Evolutionary conservation across 495 filamentous ascomycete species (phyloP), one percentile per base, ranked within the genome.

Genomic region (Venustampulla echinocandica): DNA sequence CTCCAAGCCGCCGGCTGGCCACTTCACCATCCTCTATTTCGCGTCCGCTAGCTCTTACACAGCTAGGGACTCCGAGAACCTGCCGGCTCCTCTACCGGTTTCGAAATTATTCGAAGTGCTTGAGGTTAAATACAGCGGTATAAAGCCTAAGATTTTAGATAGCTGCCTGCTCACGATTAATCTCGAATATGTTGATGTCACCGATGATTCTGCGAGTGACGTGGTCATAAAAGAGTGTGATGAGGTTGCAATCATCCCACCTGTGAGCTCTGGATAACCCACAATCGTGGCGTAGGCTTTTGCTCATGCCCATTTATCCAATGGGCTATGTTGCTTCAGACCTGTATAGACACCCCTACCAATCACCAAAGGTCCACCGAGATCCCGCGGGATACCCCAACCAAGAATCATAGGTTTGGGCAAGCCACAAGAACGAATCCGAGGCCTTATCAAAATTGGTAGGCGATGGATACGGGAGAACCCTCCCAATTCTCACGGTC

Each of bases 181-280:
- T 50, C 66, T 93, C 28, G 76, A 88, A 21, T 98, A 97, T 66
- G 80, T 94, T 25, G 88, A 98, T 64, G 47, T 90, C 20, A 58
- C 65, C 3, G 64, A 65, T 4, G 64, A 65, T 20, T 62, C 60
- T 10, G 37, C 10, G 63, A 56, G 62, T 17, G 58, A 62, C 25
- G 56, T 64, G 4, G 61, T 81, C 34, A 86, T 98, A 49, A 58
- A 81, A 46, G 76, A 71, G 17, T 90, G 88, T 14, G 85, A 92
- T 55, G 92, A 98, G 65, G 87, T 97, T 36, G 93, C 84, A 10
- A 82, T 98, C 36, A 96, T 98, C 50, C 92, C 92, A 23, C 92
- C 92, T n/a, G 92, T 97, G 41, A 97, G 92, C 70, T 85, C 84
- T 28, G 86, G 87, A 17, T 82, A 56, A 59, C 36, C 5, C 17